A percentile compares a stretch with the other conserved stretches of the same genome.
phyloP scores from a whole-genome alignment of 805 yeast genomes.

The Blastobotrys chiropterorum region DNA sequence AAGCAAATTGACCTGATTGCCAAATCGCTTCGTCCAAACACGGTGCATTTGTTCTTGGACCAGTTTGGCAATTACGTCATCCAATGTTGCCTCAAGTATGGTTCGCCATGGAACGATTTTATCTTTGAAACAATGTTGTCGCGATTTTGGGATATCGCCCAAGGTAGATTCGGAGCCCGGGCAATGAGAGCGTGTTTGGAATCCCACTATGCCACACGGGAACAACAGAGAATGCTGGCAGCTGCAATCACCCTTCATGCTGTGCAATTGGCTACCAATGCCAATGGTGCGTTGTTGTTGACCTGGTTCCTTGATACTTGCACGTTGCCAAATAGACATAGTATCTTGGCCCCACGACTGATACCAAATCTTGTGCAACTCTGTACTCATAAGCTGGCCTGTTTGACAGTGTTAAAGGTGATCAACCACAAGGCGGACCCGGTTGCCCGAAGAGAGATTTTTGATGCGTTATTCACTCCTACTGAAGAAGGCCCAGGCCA shows the following conservation, averaged over 20 bases:
- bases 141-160: conserved; percentile 73
- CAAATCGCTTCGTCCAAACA: conserved; percentile 66
- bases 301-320: conserved; percentile 95
- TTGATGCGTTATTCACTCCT: conserved; percentile 53
- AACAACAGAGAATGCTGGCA: conserved; percentile 66
- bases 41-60: conserved; percentile 82
- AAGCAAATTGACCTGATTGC: conserved; percentile 62
- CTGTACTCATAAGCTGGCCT: conserved; percentile 78
- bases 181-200: conserved; percentile 92
- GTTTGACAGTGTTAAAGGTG: conserved; percentile 73
- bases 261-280: conserved; percentile 70
- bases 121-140: conserved; percentile 77
- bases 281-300: conserved; percentile 81
- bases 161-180: conserved; percentile 90
- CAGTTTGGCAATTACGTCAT: conserved; percentile 96
- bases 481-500: conserved; percentile 34
- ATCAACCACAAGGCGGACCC: conserved; percentile 62
- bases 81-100: conserved; percentile 89
- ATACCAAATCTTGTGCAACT: conserved; percentile 55
- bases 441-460: conserved; percentile 52
- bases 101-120: conserved; percentile 82
- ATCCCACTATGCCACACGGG: conserved; percentile 58
- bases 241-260: conserved; percentile 73
- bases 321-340: conserved; percentile 56
- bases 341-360: conserved; percentile 56